Conservation (phyloP, 192 early-diverging fungal species). For the Backusella circina region DNA sequence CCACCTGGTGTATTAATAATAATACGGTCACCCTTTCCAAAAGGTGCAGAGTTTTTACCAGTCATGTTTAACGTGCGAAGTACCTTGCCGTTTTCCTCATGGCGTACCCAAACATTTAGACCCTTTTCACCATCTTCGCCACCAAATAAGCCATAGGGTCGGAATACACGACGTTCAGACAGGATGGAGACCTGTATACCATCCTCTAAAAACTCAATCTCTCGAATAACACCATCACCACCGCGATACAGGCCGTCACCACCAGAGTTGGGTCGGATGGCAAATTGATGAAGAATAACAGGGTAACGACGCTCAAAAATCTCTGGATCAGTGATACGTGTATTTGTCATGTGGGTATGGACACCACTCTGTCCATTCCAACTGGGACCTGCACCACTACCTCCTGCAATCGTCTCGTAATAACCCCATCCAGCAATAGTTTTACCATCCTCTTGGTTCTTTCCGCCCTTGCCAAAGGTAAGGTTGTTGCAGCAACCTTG, state of each 20-base stretch:
- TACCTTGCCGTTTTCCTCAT: conserved; percentile 32
- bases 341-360: conserved; percentile 91
- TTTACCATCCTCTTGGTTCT: conserved; percentile 46
- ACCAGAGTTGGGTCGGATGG: conserved; percentile 70
- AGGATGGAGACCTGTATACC: conserved; percentile 84
- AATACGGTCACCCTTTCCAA: conserved; percentile 77
- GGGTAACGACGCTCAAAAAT: conserved; percentile 91
- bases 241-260: conserved; percentile 74
- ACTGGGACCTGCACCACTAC: conserved; percentile 80
- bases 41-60: conserved; percentile 85
- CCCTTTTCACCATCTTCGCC: conserved; percentile 73
- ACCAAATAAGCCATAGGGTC: conserved; percentile 83
- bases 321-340: conserved; percentile 95
- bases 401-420: conserved; percentile 91
- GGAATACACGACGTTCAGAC: conserved; percentile 86
- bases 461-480: conserved; percentile 82
- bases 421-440: conserved; percentile 84
- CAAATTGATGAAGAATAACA: conserved; percentile 84
- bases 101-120: conserved; percentile 75
- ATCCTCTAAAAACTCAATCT: conserved; percentile 87
- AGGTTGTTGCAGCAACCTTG: conserved; percentile 97
- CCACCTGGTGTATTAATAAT: conserved; percentile 90
- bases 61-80: conserved; percentile 26
- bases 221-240: conserved; percentile 90
- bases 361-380: conserved; percentile 80